phyloP scores from a whole-genome alignment of 2,329 filamentous ascomycete genomes.

The Albifimbria verrucaria region DNA sequence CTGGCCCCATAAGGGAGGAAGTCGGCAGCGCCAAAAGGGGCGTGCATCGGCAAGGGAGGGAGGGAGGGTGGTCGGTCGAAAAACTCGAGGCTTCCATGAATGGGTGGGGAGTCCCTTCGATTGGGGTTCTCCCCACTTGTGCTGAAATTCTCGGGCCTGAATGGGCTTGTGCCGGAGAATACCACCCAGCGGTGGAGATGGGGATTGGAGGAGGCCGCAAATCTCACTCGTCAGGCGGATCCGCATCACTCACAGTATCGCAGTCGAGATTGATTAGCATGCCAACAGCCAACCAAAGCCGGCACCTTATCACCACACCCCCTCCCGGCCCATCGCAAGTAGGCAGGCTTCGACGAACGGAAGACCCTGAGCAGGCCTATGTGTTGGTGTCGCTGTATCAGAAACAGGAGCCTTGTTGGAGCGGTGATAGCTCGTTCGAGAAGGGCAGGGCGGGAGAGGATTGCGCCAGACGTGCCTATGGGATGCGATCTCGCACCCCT shows the following conservation, averaged over 20 bases:
- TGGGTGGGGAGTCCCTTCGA: background rate
- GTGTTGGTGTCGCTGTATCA: slow-evolving; percentile 1
- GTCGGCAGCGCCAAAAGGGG: background rate
- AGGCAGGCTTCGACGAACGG: background rate
- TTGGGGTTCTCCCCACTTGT: background rate
- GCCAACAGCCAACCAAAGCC: background rate
- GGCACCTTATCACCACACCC: background rate
- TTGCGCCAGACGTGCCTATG: background rate
- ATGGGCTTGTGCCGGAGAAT: background rate
- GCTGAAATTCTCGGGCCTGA: background rate
- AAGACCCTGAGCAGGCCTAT: background rate
- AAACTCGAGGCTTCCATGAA: background rate
- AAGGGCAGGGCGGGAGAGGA: background rate
- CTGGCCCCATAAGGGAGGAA: background rate
- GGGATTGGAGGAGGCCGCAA: background rate
- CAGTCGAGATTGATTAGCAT: slow-evolving; percentile 1
- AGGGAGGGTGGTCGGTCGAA: too few relatives aligned
- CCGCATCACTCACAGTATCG: background rate
- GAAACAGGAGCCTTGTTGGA: background rate
- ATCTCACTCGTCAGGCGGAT: background rate
- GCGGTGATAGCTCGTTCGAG: background rate
- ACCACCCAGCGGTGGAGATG: slow-evolving; percentile 1
- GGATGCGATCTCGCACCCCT: background rate
- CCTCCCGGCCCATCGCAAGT: background rate
- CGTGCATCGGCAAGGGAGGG: background rate